Conservation (phyloP, 1,284 basidiomycete species). For the Fomitopsis palustris region DNA sequence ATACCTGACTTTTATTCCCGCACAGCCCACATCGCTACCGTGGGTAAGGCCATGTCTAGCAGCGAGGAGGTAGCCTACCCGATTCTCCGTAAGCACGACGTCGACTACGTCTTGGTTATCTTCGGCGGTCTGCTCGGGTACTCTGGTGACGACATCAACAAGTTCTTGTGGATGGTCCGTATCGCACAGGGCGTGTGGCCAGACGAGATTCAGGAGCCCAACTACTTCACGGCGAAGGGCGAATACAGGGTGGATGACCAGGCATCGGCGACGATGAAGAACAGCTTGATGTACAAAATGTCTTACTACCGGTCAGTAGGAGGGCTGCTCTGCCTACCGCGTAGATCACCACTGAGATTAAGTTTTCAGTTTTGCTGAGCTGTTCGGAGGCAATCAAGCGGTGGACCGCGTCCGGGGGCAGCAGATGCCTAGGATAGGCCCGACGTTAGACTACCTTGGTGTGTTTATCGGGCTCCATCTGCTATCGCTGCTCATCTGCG, state of each 20-base stretch:
- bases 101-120: slow-evolving; percentile 97
- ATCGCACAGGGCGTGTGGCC: slow-evolving; percentile 99
- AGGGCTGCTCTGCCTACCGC: not conserved
- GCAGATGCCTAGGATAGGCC: slow-evolving; percentile 70
- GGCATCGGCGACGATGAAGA: slow-evolving; percentile 89
- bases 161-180: slow-evolving; percentile 98
- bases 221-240: slow-evolving; percentile 92
- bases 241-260: slow-evolving; percentile 93
- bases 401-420: slow-evolving; percentile 85
- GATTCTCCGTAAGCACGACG: slow-evolving; percentile 95
- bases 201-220: slow-evolving; percentile 92
- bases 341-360: slow-evolving; percentile 10
- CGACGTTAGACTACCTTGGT: slow-evolving; percentile 86
- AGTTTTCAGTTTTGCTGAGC: slow-evolving; percentile 71
- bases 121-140: slow-evolving; percentile 97
- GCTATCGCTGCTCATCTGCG: slow-evolving; percentile 13
- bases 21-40: slow-evolving; percentile 90
- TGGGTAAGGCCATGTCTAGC: slow-evolving; percentile 96
- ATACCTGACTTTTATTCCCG: slow-evolving; percentile 11
- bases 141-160: slow-evolving; percentile 99
- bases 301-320: slow-evolving; percentile 80
- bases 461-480: slow-evolving; percentile 25
- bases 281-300: slow-evolving; percentile 99
- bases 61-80: slow-evolving; percentile 95
- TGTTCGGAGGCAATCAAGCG: slow-evolving; percentile 77